Evolutionary conservation across 768 basidiomycete species (phyloP).

Genomic region (Termitomyces sp.): DNA sequence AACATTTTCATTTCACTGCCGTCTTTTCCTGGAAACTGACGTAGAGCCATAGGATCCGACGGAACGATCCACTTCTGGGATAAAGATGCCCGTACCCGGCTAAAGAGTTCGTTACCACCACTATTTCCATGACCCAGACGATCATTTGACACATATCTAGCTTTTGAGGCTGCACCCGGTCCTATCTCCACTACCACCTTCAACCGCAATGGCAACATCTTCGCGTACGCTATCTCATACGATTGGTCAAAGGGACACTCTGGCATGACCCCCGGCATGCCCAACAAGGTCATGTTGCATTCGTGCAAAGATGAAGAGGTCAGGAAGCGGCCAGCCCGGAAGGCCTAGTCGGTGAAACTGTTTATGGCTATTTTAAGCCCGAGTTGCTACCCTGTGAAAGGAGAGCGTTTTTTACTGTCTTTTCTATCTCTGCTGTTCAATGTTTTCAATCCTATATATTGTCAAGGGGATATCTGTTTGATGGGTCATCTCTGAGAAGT

Average conservation of each 20-base stretch:
- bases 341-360: slow-evolving; percentile 10
- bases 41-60: slow-evolving; percentile 52
- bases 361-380: neutral
- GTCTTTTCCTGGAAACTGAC: slow-evolving; percentile 11
- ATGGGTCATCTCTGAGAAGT: neutral
- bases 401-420: neutral
- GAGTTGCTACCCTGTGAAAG: neutral
- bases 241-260: slow-evolving; percentile 93
- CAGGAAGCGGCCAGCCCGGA: slow-evolving; percentile 50
- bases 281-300: slow-evolving; percentile 82
- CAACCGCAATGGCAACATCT: slow-evolving; percentile 83
- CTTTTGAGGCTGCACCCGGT: slow-evolving; percentile 68
- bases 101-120: slow-evolving; percentile 62
- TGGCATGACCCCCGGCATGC: slow-evolving; percentile 66
- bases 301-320: slow-evolving; percentile 87
- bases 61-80: slow-evolving; percentile 94
- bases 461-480: neutral
- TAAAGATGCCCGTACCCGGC: slow-evolving; percentile 84
- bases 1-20: neutral
- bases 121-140: neutral
- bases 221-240: slow-evolving; percentile 90
- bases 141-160: slow-evolving; percentile 25
- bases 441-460: neutral
- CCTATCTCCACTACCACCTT: slow-evolving; percentile 80
- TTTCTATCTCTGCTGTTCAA: neutral